Evolutionary conservation across 306 rosid species (phyloP), one percentile per base, ranked within the genome.

Genomic region (Cercis canadensis): DNA sequence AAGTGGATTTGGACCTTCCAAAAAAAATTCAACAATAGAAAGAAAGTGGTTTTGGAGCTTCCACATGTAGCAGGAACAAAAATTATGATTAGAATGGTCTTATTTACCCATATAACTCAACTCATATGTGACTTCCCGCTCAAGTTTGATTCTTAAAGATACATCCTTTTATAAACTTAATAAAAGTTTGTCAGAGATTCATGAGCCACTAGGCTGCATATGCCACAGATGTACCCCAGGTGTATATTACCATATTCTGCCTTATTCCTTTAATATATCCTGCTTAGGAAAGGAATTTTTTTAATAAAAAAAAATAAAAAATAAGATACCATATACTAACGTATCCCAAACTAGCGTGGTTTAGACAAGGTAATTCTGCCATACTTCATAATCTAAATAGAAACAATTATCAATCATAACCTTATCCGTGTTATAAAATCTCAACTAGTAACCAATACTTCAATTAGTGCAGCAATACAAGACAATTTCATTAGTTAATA

Each of bases 301-400:
- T n/a, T n/a, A n/a, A n/a, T n/a, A n/a, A n/a, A n/a, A n/a, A n/a
- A n/a, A 24, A 31, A 6, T 47, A 24, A 31, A 24, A 69, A 19
- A 41, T 45, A 62, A 57, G 11, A 69, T 67, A 58, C 55, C 37
- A 34, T 6, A 49, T 46, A 17, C 50, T 17, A 56, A 31, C 5
- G 43, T 32, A 59, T 46, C 59, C 49, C 40, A 33, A 55, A 14
- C 45, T 16, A 34, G 11, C 4, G 47, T 19, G 37, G 11, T 55
- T 33, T 56, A 49, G 72, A 65, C 60, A 65, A n/a, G 60, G 73
- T 43, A 21, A 59, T 32, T 56, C 45, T 19, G 31, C 36, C 52
- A 46, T 39, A 53, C 70, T 61, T 59, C 52, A 49, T 4, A 16
- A 7, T n/a, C 7, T 49, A 24, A 49, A 16, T 7, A n/a, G 21